Percentiles rank a stretch among this genome's conserved stretches.
Evolutionary conservation across 352 stramenopile species (phyloP).

Genomic region (Phytophthora colocasiae): DNA sequence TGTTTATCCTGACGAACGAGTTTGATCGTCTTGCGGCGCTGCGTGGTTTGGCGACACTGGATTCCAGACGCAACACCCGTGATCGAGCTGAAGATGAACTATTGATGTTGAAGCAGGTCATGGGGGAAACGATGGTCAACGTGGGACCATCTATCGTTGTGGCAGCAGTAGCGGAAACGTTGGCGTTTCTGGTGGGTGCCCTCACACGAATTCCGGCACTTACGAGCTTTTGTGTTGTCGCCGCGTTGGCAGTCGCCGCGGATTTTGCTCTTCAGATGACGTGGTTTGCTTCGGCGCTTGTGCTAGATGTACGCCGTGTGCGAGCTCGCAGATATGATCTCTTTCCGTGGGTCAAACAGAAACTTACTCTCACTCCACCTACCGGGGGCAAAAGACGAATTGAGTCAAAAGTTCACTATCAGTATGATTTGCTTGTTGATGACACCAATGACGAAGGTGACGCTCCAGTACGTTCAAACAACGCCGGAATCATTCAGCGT

Average conservation of each 20-base stretch:
- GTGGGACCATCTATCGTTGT: constrained; percentile 89
- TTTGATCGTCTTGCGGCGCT: constrained; percentile 70
- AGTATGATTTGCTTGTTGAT: constrained; percentile 40
- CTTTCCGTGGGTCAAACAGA: constrained; percentile 70
- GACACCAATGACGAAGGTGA: constrained; percentile 12
- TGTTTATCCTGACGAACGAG: constrained; percentile 93
- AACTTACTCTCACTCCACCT: constrained; percentile 35
- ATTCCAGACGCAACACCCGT: constrained; percentile 37
- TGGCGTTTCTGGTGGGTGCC: constrained; percentile 84
- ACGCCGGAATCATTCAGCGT: constrained; percentile 50
- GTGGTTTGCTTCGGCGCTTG: constrained; percentile 87
- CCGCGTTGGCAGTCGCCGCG: constrained; percentile 77
- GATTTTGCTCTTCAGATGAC: constrained; percentile 89
- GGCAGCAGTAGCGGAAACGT: constrained; percentile 81
- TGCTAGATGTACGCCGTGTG: constrained; percentile 76
- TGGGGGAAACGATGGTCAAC: constrained; percentile 79
- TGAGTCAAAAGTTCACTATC: constrained; percentile 30
- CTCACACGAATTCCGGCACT: constrained; percentile 90
- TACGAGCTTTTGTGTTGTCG: constrained; percentile 88
- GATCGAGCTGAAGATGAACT: constrained; percentile 44
- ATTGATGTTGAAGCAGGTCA: constrained; percentile 61
- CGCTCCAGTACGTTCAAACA: constrained; percentile 2
- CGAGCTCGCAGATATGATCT: constrained; percentile 75
- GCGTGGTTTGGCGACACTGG: constrained; percentile 47
- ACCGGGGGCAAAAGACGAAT: constrained; percentile 20